Evolutionary conservation across 179 eudicot genomes (phyloP), one percentile per base, ranked within the genome.

Genomic region (Silene coronaria): DNA sequence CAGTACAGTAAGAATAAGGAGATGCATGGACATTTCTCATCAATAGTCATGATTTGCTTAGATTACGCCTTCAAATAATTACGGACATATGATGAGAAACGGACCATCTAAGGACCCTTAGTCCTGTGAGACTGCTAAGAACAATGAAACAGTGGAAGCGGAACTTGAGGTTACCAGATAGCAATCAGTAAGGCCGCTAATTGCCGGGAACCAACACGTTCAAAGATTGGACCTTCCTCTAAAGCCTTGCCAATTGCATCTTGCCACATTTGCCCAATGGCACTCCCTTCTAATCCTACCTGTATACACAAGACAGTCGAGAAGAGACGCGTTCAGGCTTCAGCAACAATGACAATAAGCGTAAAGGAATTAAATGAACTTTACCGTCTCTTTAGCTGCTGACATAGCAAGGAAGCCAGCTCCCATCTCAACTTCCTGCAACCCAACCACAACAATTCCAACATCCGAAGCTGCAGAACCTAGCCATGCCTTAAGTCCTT

Each of bases 341-440:
- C 22, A 51, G n/a, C 12, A 57, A 14, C 67, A 72, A 58, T 23
- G 19, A 55, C 36, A 76, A 21, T 13, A 23, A 23, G 30, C 9
- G 57, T 16, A 8, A 48, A 72, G 16, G 11, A 27, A 73, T 6
- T 32, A 30, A 71, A 46, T 22, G 28, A n/a, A 60, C 13, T 91
- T 89, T 85, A 96, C 99, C 74, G 98, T 88, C 85, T 96, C 99
- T 91, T 93, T 96, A 5, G 99, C 99, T 34, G 98, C 98, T 21
- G 99, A 93, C 97, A 96, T 91, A 4, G 99, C 99, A 77, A 96
- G 91, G 81, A 96, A 96, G 19, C 99, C 99, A n/a, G 99, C 99
- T 8, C 99, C 99, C 99, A 96, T 96, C 75, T 96, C 99, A 73
- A 96, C 99, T 85, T 96, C 99, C 84, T 96, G 99, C 87, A 89